Percentiles rank a stretch among this genome's conserved stretches.
phyloP scores from a whole-genome alignment of 1,139 yeast species.

The Blastobotrys ciferrii region DNA sequence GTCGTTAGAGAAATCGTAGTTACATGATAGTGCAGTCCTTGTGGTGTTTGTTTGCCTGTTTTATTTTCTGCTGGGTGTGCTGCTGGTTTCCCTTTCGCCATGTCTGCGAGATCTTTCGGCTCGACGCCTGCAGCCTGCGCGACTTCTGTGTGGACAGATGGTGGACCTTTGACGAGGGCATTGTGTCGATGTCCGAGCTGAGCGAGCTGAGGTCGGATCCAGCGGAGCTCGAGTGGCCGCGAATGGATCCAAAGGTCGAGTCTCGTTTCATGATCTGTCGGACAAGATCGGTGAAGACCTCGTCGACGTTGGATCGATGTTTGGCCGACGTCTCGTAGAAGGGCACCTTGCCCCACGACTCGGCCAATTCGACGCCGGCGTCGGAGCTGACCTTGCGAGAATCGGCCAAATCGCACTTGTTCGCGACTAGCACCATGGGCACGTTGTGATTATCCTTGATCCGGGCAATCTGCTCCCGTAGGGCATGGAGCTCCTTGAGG shows the following conservation, averaged over 20 bases:
- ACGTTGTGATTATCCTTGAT: conserved; percentile 60
- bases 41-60: conserved; percentile 14
- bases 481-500: conserved; percentile 71
- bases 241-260: conserved; percentile 26
- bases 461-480: conserved; percentile 85
- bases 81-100: not conserved
- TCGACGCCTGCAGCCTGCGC: conserved; percentile 6
- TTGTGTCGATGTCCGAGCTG: conserved; percentile 6
- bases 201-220: conserved; percentile 14
- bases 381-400: conserved; percentile 52
- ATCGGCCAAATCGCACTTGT: conserved; percentile 63
- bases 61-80: not conserved
- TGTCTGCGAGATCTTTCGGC: conserved; percentile 4
- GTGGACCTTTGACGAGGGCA: conserved; percentile 3
- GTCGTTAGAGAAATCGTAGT: conserved; percentile 8
- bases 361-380: conserved; percentile 61
- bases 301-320: conserved; percentile 79
- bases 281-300: conserved; percentile 83
- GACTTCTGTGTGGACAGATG: conserved; percentile 15
- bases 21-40: conserved; percentile 27
- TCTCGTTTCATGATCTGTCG: conserved; percentile 54
- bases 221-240: conserved; percentile 2
- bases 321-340: conserved; percentile 79
- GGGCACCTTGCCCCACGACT: conserved; percentile 90
- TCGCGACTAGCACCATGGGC: conserved; percentile 46